Conservation (phyloP, 2,329 filamentous ascomycete genomes). For the Rutstroemia sp. region DNA sequence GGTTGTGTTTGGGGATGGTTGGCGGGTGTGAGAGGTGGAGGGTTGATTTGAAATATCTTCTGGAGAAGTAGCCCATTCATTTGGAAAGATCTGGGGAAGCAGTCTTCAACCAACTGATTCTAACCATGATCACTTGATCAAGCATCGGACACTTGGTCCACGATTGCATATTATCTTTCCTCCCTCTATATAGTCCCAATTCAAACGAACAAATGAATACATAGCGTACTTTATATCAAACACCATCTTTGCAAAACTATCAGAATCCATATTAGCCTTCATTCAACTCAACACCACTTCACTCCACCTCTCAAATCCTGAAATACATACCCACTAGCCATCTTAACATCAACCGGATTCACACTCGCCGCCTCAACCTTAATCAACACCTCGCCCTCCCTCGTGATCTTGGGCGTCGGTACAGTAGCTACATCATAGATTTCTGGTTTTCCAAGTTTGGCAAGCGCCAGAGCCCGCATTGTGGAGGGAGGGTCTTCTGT, state of each 20-base stretch:
- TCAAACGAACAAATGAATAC: not conserved
- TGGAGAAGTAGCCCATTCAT: no score
- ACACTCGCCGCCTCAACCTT: slow-evolving; percentile 37
- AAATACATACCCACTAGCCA: slow-evolving; percentile 28
- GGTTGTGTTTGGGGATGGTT: no score
- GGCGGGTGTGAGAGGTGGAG: not conserved
- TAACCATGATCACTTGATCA: no score
- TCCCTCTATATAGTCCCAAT: not conserved
- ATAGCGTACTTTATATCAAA: not conserved
- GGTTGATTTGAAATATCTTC: not conserved
- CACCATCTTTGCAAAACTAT: not conserved
- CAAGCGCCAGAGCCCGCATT: slow-evolving; percentile 24
- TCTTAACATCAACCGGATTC: slow-evolving; percentile 38
- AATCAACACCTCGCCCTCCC: slow-evolving; percentile 38
- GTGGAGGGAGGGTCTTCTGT: slow-evolving; percentile 12
- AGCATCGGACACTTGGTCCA: not conserved
- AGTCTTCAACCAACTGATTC: no score
- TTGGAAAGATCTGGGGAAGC: no score
- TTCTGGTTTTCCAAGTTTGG: slow-evolving; percentile 19
- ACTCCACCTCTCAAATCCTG: not conserved
- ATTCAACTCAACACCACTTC: not conserved
- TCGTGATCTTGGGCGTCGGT: slow-evolving; percentile 37
- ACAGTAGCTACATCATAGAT: slow-evolving; percentile 33
- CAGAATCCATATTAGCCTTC: not conserved
- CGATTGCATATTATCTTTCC: not conserved